These are phyloP conservation scores for Solanum habrochaites DNA, from an alignment of 257 asterid species.

Conservation along the genomic window DNA sequence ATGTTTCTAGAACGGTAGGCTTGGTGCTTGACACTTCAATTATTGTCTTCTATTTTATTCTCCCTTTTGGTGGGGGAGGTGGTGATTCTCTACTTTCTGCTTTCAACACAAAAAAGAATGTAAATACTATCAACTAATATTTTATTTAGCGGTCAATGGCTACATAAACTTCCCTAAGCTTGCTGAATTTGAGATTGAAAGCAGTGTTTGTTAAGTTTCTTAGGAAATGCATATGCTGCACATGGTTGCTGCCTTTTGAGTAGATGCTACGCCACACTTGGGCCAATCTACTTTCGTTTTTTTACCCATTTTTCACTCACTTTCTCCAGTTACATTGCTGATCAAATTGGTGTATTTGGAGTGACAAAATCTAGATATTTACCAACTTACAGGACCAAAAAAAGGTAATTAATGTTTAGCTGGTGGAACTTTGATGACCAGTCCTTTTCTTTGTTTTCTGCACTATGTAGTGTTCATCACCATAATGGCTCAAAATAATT, in stretches of 20 bases:
- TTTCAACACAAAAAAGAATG: neutral
- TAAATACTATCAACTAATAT: neutral
- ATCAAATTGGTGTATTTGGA: neutral
- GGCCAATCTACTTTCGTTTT: neutral
- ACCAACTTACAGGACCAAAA: neutral
- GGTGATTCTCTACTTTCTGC: neutral
- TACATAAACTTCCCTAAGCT: neutral
- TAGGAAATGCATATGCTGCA: neutral
- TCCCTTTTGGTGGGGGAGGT: neutral
- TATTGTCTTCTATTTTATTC: neutral
- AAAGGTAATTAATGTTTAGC: neutral
- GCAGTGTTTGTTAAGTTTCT: neutral
- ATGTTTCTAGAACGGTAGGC: neutral
- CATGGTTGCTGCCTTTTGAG: neutral
- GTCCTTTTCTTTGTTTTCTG: constrained; percentile 20
- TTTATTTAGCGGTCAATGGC: neutral
- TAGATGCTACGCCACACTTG: neutral
- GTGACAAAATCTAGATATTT: neutral
- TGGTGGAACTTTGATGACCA: constrained; percentile 4
- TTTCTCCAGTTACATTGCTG: neutral
- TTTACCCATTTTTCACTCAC: neutral
- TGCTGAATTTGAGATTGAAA: neutral
- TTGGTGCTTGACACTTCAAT: neutral
- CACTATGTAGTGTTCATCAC: neutral
- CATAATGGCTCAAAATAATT: neutral